Percentiles rank a stretch among this genome's conserved stretches.
Conservation (phyloP, 2,329 filamentous ascomycete genomes). For the Diplodia scrobiculata region DNA sequence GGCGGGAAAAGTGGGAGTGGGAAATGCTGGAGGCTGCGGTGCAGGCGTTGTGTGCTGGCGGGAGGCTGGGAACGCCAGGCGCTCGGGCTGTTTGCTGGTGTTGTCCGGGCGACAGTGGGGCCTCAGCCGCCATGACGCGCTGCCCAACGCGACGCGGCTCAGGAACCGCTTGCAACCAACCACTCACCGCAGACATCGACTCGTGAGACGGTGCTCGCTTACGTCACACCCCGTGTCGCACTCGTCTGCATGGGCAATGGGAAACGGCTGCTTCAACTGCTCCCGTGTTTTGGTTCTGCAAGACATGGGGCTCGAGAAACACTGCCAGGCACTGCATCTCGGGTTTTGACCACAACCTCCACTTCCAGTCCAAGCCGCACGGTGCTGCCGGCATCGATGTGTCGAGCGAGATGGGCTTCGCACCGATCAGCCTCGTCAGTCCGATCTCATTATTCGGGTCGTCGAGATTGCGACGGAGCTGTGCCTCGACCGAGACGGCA, state of each 20-base stretch:
- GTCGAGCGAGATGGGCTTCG: slow-evolving; percentile 56
- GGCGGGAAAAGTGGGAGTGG: neutral
- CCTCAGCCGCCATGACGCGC: neutral
- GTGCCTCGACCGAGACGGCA: slow-evolving; percentile 60
- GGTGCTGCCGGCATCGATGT: slow-evolving; percentile 57
- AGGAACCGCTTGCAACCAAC: neutral
- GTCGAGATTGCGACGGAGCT: slow-evolving; percentile 60
- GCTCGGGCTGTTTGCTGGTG: slow-evolving; percentile 1
- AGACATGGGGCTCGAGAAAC: no score
- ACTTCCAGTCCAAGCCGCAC: slow-evolving; percentile 50
- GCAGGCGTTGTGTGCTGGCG: neutral
- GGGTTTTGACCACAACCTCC: slow-evolving; percentile 36
- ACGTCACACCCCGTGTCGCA: no score
- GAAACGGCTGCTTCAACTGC: no score
- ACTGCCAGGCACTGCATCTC: no score
- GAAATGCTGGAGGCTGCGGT: slow-evolving; percentile 6
- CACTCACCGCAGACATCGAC: neutral
- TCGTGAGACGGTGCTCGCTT: no score
- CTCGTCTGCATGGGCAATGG: no score
- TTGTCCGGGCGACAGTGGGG: neutral
- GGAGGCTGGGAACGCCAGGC: slow-evolving; percentile 15
- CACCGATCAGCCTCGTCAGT: slow-evolving; percentile 58
- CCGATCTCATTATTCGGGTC: slow-evolving; percentile 61
- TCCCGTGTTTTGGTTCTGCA: no score
- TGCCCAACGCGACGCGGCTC: neutral